Evolutionary conservation across 345 rosid species (phyloP), one percentile per base, ranked within the genome.

Genomic region (Zanthoxylum bungeanum): DNA sequence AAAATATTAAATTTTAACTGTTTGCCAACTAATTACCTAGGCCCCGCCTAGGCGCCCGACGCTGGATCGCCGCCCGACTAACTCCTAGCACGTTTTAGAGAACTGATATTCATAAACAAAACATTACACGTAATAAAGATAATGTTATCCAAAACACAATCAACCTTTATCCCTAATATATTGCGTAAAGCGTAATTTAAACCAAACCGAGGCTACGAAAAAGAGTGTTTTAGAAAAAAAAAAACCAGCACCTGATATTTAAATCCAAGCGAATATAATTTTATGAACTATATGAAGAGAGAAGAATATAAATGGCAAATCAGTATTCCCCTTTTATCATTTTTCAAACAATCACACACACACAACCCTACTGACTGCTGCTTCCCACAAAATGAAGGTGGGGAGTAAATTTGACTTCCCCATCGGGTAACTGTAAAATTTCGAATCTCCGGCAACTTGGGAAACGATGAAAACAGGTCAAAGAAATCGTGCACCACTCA

Each of bases 271-370:
- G 40, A 30, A 62, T 44, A 64, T 17, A 67, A 10, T 21, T 49
- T 30, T 64, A 31, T 64, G 22, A 59, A 76, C 72, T 75, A 70
- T 74, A 51, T 47, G 8, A 42, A 58, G 51, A 19, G 55, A 52
- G 52, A 53, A 60, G 36, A 64, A 61, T 19, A 64, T 21, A 70
- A 52, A 77, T 36, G 12, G 40, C 53, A 30, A 71, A 66, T 56
- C 49, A 63, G 66, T 68, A 73, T 65, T 75, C 68, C 71, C 71
- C 66, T 31, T 60, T 24, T n/a, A 40, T 3, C 46, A 12, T 73
- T 76, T 75, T 69, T 60, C 77, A 76, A 71, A 78, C 77, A 85
- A 75, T 79, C 79, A 80, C 83, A 73, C 69, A 61, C 75, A 75
- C 80, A 60, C 75, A 28, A 50, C 65, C 61, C 56, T 64, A 42